Percentiles rank a stretch among this genome's conserved stretches.
Evolutionary conservation across 2,329 filamentous ascomycete species (phyloP).

Genomic region (Epicoccum nigrum): DNA sequence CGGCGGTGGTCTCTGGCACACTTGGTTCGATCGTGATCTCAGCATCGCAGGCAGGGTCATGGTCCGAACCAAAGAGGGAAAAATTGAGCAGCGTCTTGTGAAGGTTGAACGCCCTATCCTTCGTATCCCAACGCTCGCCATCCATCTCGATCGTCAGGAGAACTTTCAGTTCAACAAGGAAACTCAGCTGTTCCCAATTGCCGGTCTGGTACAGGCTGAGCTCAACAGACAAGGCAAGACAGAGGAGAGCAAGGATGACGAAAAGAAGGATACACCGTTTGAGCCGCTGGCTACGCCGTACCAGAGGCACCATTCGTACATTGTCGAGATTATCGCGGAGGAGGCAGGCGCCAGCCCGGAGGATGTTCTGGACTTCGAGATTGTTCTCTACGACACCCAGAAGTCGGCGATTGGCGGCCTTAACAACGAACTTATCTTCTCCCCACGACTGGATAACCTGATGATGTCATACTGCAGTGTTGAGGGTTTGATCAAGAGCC

Average conservation of each 20-base stretch:
- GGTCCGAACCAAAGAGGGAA: constrained; percentile 74
- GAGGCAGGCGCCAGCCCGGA: constrained; percentile 73
- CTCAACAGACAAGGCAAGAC: constrained; percentile 74
- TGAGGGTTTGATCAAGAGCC: constrained; percentile 81
- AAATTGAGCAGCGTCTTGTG: constrained; percentile 81
- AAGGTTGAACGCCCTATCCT: constrained; percentile 90
- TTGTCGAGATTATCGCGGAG: constrained; percentile 83
- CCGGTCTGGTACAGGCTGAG: constrained; percentile 84
- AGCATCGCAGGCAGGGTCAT: constrained; percentile 88
- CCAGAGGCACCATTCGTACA: constrained; percentile 85
- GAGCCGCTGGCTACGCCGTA: constrained; percentile 76
- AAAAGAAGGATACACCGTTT: constrained; percentile 58
- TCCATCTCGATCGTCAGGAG: constrained; percentile 86
- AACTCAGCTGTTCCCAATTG: constrained; percentile 91
- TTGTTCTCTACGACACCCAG: constrained; percentile 96
- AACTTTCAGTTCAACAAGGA: constrained; percentile 97
- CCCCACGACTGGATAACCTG: constrained; percentile 92
- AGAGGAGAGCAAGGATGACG: constrained; percentile 55
- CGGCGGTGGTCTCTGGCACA: constrained; percentile 96
- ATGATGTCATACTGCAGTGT: constrained; percentile 96
- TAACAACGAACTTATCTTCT: constrained; percentile 94
- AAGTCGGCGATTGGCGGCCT: constrained; percentile 87
- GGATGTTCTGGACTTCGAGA: constrained; percentile 89
- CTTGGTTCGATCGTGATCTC: constrained; percentile 95
- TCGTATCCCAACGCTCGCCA: constrained; percentile 89